Evolutionary conservation across 495 filamentous ascomycete genomes (phyloP), one percentile per base, ranked within the genome.

Genomic region (Neurospora sp.): DNA sequence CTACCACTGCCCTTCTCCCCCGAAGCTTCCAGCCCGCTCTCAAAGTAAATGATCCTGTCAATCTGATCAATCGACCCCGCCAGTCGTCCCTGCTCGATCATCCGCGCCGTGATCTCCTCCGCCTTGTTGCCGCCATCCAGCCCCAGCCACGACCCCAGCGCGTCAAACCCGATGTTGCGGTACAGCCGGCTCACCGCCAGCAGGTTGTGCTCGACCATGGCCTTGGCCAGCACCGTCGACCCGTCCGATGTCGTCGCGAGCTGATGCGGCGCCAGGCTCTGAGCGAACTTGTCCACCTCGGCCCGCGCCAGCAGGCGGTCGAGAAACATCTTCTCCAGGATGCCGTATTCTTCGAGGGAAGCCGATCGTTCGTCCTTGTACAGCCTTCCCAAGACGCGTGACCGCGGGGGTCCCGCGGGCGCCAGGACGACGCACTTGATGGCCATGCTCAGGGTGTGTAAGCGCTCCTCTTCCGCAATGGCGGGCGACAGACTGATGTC

Each of bases 251-350:
- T 97, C 59, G 87, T 87, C 31, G 96, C 96, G 0, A 97, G 88
- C 82, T 99, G 96, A 80, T 99, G 96, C 12, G 92, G 91, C 35
- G 88, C 86, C 27, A 99, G 86, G 16, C 89, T 90, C 71, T 91
- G 84, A 0, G 94, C 90, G 77, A 99, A 99, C 61, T 92, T 91
- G 14, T 88, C 87, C 20, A 98, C 94, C 81, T 99, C 96, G 22
- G 87, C 88, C 4, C 91, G 88, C 9, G 86, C 87, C 16, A 99
- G 85, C 4, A 99, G 84, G 6, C 96, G 89, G 81, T 98, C 94
- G 38, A 99, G 87, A 80, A 97, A 96, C 89, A 99, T 98, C 83
- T 98, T 98, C 85, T 98, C 96, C 27, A 99, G 84, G 70, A 99
- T 98, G 53, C 88, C 85, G 77, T 91, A 95, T 80, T 98, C 93